A percentile compares a stretch with the other conserved stretches of the same genome.
phyloP scores from a whole-genome alignment of 768 basidiomycete genomes.

The Rhizopogon rudus region DNA sequence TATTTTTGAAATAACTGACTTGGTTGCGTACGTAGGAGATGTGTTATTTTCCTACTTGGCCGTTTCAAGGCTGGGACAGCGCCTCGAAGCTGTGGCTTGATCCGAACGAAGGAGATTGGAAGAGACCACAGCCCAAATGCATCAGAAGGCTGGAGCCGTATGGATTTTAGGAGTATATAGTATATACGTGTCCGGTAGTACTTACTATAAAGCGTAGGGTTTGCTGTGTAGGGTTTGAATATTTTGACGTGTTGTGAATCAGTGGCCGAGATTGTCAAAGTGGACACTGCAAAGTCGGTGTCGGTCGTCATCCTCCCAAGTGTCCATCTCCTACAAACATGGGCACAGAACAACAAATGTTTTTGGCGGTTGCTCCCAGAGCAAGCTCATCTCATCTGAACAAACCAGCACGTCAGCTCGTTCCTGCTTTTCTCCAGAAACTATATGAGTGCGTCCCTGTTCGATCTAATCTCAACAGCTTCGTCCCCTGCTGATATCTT shows the following conservation, averaged over 20 bases:
- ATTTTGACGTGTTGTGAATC: not conserved
- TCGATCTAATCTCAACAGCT: constrained; percentile 8
- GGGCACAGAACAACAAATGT: constrained; percentile 52
- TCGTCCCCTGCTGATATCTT: constrained; percentile 4
- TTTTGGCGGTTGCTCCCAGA: constrained; percentile 44
- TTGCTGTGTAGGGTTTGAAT: not conserved
- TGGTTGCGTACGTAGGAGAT: constrained; percentile 12
- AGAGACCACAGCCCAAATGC: constrained; percentile 22
- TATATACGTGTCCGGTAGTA: not conserved
- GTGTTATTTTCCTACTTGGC: constrained; percentile 21
- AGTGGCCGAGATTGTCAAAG: not conserved
- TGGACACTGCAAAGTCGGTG: not conserved
- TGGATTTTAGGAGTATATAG: not conserved
- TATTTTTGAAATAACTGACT: not conserved
- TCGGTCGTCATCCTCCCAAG: not conserved
- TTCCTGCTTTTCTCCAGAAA: constrained; percentile 90
- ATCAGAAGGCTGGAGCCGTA: constrained; percentile 11
- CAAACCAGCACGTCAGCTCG: constrained; percentile 43
- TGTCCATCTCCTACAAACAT: constrained; percentile 17
- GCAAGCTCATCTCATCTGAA: constrained; percentile 35
- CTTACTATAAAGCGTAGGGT: too few species aligned
- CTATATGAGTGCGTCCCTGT: constrained; percentile 70
- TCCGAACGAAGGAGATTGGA: constrained; percentile 9
- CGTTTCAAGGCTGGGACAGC: not conserved
- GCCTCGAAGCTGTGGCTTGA: not conserved